Conservation (phyloP, 2,329 filamentous ascomycete genomes). For the Aureobasidium sp. region DNA sequence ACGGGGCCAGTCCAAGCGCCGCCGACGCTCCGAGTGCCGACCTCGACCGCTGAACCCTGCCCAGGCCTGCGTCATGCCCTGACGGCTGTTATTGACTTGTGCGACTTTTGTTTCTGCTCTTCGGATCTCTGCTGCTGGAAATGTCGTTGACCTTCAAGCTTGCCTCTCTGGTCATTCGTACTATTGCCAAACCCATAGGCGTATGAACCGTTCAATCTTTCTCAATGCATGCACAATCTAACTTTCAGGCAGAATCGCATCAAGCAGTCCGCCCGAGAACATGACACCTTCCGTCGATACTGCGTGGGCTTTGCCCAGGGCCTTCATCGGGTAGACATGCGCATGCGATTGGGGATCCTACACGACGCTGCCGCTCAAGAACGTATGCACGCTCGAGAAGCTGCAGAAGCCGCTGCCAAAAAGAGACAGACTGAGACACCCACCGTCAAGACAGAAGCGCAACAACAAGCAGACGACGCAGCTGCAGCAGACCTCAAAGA, state of each 20-base stretch:
- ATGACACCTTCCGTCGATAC: slow-evolving; percentile 55
- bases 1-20: not conserved
- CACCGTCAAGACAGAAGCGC: slow-evolving; percentile 55
- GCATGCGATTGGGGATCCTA: slow-evolving; percentile 56
- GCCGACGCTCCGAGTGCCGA: not conserved
- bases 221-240: not conserved
- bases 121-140: slow-evolving; percentile 9
- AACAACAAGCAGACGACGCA: slow-evolving; percentile 49
- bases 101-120: not conserved
- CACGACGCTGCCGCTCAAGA: slow-evolving; percentile 52
- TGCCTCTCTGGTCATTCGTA: slow-evolving; percentile 55
- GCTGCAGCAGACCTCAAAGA: slow-evolving; percentile 36
- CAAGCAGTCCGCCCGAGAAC: slow-evolving; percentile 59
- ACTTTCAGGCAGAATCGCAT: slow-evolving; percentile 49
- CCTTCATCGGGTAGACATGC: slow-evolving; percentile 60
- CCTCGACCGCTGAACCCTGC: not conserved
- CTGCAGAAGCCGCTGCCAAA: slow-evolving; percentile 47
- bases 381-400: slow-evolving; percentile 44
- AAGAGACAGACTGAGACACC: slow-evolving; percentile 40
- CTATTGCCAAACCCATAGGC: slow-evolving; percentile 59
- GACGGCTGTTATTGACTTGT: not conserved
- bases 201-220: slow-evolving; percentile 34
- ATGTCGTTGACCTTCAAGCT: slow-evolving; percentile 62
- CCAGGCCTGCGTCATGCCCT: not conserved
- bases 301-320: slow-evolving; percentile 56